These are phyloP conservation scores for carrot (Daucus carota) DNA, from an alignment of 129 eudicot genomes.

Conservation along the genomic window DNA sequence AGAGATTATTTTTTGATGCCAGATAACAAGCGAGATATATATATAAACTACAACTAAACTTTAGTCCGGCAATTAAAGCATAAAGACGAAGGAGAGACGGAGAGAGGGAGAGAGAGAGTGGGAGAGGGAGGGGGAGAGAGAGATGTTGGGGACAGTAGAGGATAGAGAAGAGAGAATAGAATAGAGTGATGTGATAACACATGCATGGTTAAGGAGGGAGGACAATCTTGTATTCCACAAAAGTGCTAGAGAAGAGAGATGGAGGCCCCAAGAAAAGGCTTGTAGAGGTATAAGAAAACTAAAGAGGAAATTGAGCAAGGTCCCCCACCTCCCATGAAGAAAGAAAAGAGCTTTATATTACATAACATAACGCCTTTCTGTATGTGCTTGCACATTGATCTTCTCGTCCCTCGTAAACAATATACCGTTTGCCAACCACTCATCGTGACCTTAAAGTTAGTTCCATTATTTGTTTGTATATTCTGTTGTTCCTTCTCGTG, in stretches of 20 bases:
- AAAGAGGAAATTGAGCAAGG: conserved; percentile 8
- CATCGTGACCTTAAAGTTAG: neutral
- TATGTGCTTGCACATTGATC: conserved; percentile 29
- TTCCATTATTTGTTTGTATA: neutral
- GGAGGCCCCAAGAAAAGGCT: conserved; percentile 8
- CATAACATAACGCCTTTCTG: conserved; percentile 18
- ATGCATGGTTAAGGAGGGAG: conserved; percentile 18
- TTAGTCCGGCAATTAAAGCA: too few species aligned
- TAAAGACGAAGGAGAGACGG: too few species aligned
- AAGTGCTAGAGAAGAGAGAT: conserved; percentile 30
- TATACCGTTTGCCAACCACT: conserved; percentile 16
- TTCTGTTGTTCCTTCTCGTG: neutral
- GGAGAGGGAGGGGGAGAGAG: neutral
- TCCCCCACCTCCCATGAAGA: conserved; percentile 25
- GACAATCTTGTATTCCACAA: conserved; percentile 88
- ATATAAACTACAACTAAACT: too few species aligned
- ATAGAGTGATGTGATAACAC: conserved; percentile 5
- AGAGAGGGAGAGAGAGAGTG: too few species aligned
- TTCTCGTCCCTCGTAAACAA: conserved; percentile 18
- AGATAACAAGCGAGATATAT: too few species aligned
- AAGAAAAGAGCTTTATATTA: conserved; percentile 3
- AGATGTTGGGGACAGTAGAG: neutral
- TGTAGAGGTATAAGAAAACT: neutral
- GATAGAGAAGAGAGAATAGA: neutral
- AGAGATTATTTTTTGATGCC: too few species aligned